Evolutionary conservation across 1,139 yeast species (phyloP).

Genomic region (Keqinozyma sinolaborantium): DNA sequence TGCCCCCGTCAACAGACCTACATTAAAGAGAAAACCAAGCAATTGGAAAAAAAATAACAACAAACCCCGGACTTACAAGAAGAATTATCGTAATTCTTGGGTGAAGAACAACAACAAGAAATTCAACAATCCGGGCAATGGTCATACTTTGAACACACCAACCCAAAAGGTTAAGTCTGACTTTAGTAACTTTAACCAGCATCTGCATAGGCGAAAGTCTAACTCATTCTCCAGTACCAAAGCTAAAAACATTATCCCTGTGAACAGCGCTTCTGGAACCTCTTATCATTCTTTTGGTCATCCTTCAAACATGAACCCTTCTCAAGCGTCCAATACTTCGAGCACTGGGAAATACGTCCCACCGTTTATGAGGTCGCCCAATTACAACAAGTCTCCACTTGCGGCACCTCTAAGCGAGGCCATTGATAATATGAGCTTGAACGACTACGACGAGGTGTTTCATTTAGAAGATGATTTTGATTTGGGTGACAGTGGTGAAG

Average conservation of each 20-base stretch:
- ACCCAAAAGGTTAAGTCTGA: slow-evolving; percentile 10
- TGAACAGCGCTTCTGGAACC: slow-evolving; percentile 1
- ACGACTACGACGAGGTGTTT: slow-evolving; percentile 40
- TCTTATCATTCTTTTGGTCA: slow-evolving; percentile 6
- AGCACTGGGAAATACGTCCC: slow-evolving; percentile 40
- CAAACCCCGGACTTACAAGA: slow-evolving; percentile 19
- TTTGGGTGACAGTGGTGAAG: slow-evolving; percentile 4
- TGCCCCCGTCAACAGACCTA: slow-evolving; percentile 11
- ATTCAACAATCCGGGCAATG: slow-evolving; percentile 9
- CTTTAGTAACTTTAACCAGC: slow-evolving; percentile 8
- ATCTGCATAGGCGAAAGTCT: slow-evolving; percentile 18
- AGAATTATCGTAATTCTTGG: slow-evolving; percentile 12
- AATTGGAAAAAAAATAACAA: slow-evolving; percentile 32
- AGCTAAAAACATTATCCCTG: slow-evolving; percentile 12
- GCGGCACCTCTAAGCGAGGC: slow-evolving; percentile 37
- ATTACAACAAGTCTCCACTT: slow-evolving; percentile 29
- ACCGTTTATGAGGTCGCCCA: slow-evolving; percentile 43
- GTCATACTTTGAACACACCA: slow-evolving; percentile 3
- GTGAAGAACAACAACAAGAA: slow-evolving; percentile 11
- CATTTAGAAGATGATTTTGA: slow-evolving; percentile 45
- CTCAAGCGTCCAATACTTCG: slow-evolving; percentile 7
- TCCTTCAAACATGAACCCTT: slow-evolving; percentile 1
- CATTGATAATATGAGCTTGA: slow-evolving; percentile 31
- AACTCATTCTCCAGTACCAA: slow-evolving; percentile 30
- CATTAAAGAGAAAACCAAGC: slow-evolving; percentile 14